These are phyloP conservation scores for Clavariopsis aquatica DNA, from an alignment of 495 filamentous ascomycete species.

Conservation along the genomic window DNA sequence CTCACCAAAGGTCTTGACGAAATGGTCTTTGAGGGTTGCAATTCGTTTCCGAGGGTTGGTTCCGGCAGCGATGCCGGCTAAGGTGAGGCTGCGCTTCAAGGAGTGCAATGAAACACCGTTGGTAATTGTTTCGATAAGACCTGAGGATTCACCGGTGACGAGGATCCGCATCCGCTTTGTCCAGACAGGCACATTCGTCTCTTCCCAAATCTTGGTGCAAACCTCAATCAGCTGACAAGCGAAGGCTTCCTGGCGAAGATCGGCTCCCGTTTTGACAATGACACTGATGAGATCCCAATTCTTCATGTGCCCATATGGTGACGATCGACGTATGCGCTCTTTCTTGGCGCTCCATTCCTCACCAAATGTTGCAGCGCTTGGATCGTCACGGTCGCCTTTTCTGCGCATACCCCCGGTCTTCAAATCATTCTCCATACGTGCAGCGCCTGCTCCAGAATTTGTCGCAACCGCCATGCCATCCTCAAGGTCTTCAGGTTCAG, in stretches of 20 bases:
- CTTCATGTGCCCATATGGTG: slow-evolving; percentile 75
- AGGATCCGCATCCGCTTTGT: slow-evolving; percentile 77
- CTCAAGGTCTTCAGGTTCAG: slow-evolving; percentile 49
- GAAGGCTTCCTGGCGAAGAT: slow-evolving; percentile 75
- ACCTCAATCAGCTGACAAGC: slow-evolving; percentile 75
- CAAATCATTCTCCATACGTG: slow-evolving; percentile 78
- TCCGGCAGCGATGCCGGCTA: slow-evolving; percentile 64
- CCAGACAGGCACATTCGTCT: slow-evolving; percentile 72
- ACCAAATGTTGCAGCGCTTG: slow-evolving; percentile 76
- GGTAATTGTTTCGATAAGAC: slow-evolving; percentile 77
- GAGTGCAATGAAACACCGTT: slow-evolving; percentile 77
- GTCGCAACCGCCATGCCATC: slow-evolving; percentile 47
- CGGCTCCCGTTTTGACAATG: slow-evolving; percentile 77
- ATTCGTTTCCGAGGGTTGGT: slow-evolving; percentile 66
- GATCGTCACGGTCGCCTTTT: slow-evolving; percentile 75
- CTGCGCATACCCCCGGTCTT: slow-evolving; percentile 75
- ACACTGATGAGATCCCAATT: slow-evolving; percentile 80
- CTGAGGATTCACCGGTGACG: slow-evolving; percentile 75
- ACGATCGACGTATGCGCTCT: slow-evolving; percentile 72
- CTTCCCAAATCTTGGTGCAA: slow-evolving; percentile 73
- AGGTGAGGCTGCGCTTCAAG: slow-evolving; percentile 71
- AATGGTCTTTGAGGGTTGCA: slow-evolving; percentile 74
- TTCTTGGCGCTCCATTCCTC: slow-evolving; percentile 76
- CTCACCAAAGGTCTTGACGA: slow-evolving; percentile 70
- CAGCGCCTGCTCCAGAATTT: slow-evolving; percentile 66